These are phyloP conservation scores for Manihot esculenta DNA, from an alignment of 441 rosid species.

Conservation along the genomic window DNA sequence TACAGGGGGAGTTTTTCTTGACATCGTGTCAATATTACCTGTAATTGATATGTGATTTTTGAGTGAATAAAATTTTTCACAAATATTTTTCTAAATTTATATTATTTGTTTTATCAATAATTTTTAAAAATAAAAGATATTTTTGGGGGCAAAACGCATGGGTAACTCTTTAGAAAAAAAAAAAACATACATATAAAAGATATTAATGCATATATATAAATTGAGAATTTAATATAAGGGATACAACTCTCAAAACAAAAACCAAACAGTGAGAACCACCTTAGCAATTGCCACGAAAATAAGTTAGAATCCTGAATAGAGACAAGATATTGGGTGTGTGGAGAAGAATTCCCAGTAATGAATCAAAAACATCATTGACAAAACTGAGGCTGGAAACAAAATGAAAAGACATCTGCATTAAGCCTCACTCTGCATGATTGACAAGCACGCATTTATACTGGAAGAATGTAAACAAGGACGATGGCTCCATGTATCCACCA, in stretches of 20 bases:
- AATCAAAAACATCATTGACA: neutral
- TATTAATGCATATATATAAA: no score
- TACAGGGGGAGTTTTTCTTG: no score
- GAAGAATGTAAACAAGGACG: constrained; percentile 34
- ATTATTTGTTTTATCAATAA: no score
- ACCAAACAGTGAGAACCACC: neutral
- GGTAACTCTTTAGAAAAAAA: no score
- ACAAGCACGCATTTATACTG: constrained; percentile 53
- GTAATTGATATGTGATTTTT: no score
- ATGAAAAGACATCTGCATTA: neutral
- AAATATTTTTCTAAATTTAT: no score
- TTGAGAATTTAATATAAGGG: neutral
- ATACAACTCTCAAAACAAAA: neutral
- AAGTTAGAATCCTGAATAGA: neutral
- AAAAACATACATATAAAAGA: no score
- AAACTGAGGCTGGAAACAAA: neutral
- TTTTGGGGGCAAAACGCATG: no score
- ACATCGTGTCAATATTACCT: no score
- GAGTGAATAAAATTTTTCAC: no score
- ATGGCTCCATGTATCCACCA: constrained; percentile 24
- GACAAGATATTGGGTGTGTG: neutral
- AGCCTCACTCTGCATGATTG: constrained; percentile 24
- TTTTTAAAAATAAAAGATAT: no score
- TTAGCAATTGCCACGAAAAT: neutral
- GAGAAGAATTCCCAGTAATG: neutral